Evolutionary conservation across 371 early-diverging fungal species (phyloP).

Genomic region (Mortierella sp.): DNA sequence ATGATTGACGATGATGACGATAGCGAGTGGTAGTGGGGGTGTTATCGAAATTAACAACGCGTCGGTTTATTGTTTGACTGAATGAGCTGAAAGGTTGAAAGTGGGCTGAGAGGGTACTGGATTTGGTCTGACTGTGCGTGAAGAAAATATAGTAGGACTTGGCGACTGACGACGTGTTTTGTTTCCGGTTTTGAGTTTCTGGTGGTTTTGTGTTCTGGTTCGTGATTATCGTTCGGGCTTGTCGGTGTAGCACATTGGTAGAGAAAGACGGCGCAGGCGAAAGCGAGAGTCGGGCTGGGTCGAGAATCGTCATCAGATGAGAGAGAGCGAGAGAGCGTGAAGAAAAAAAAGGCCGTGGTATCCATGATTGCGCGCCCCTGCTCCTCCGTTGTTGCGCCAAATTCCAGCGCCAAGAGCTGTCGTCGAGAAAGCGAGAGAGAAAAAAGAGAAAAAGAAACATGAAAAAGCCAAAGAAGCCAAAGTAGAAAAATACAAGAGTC

Average conservation of each 20-base stretch:
- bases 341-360: background rate
- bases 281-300: background rate
- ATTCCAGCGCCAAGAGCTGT: background rate
- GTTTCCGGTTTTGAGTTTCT: background rate
- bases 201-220: background rate
- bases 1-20: background rate
- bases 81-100: constrained; percentile 17
- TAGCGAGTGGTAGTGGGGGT: constrained; percentile 1
- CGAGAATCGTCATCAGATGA: background rate
- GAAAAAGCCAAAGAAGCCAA: background rate
- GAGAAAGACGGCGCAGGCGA: background rate
- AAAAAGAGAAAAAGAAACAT: background rate
- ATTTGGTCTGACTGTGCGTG: background rate
- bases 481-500: background rate
- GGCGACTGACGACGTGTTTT: background rate
- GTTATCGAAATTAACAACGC: constrained; percentile 19
- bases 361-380: background rate
- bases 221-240: background rate
- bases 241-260: constrained; percentile 5
- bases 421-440: background rate
- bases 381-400: background rate
- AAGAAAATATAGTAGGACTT: background rate
- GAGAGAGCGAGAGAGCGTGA: background rate
- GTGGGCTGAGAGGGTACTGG: constrained; percentile 12
- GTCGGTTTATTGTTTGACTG: constrained; percentile 40